Conservation (phyloP, 805 yeast genomes). For the Metschnikowia dekortorum region DNA sequence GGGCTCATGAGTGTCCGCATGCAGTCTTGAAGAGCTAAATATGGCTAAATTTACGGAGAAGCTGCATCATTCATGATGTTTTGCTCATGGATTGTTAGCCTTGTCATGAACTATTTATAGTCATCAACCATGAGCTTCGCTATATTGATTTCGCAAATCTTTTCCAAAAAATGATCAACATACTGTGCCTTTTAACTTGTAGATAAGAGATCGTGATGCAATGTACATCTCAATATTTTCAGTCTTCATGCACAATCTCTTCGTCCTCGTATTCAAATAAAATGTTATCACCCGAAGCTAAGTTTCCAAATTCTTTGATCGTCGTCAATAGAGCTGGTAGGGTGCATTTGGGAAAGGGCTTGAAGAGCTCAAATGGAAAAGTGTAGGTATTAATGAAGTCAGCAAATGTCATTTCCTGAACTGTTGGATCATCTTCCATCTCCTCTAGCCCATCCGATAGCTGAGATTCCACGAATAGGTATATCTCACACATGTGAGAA, state of each 20-base stretch:
- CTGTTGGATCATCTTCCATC: constrained; percentile 8
- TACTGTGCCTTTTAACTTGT: background rate
- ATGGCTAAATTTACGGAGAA: too few relatives aligned
- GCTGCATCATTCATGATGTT: background rate
- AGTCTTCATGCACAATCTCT: constrained; percentile 10
- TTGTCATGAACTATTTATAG: too few relatives aligned
- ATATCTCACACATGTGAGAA: constrained; percentile 44
- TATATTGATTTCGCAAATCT: background rate
- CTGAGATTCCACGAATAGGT: constrained; percentile 45
- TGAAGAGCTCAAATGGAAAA: constrained; percentile 36
- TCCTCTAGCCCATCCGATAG: constrained; percentile 16
- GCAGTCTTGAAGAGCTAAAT: too few relatives aligned
- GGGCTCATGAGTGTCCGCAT: too few relatives aligned
- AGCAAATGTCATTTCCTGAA: constrained; percentile 6
- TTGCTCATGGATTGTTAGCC: background rate
- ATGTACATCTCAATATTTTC: background rate
- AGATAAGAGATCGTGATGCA: background rate
- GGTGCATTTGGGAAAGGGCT: constrained; percentile 39
- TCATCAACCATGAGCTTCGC: too few relatives aligned
- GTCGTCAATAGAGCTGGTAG: constrained; percentile 10
- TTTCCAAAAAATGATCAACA: background rate
- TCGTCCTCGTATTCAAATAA: constrained; percentile 32
- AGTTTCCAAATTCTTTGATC: constrained; percentile 19
- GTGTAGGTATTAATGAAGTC: constrained; percentile 24
- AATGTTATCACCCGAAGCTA: constrained; percentile 34